Base-by-base conservation (phyloP, 768 basidiomycete species). In the Xerocomus spinulosus region DNA sequence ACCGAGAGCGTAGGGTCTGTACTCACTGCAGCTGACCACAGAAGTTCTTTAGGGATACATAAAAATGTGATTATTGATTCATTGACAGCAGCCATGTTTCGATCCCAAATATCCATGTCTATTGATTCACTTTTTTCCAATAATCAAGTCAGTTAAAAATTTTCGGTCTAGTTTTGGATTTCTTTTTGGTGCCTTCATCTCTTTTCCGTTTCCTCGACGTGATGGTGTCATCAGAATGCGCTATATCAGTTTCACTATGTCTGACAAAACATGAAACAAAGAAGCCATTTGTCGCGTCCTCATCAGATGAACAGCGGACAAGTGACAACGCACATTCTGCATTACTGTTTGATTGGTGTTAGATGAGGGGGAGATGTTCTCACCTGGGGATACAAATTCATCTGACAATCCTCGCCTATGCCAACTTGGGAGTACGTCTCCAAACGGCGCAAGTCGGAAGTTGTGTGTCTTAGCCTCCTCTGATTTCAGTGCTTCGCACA, bases 211-310 rank as follows among this genome's bases (percentile, higher is more conserved):
- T 69, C 40, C 53, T 55, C 18, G 35, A 13, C 2, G 3, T n/a
- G 34, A 39, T 44, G 45, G 56, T 40, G 36, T 49, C 38, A 26
- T n/a, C 3, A 14, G 46, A 42, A 32, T 45, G 17, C 8, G 24
- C 28, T 37, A 32, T 14, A 40, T 32, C 47, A 33, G 28, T 4
- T 8, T 25, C 39, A 3, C 52, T 18, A 14, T 13, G 15, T 9
- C 39, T 56, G 32, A 91, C 71, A 63, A 98, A 93, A 65, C 88
- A 96, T n/a, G 90, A 84, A 20, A 99, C 94, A 58, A 99, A 99
- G 73, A 99, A 99, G 0, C 96, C 96, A 59, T 98, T 98, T 12
- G 90, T 92, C 30, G 78, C 81, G 59, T 98, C 93, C 51, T 87
- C 88, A 45, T 83, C 81, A 13, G 90, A 82, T 23, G 77, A 76